phyloP scores from a whole-genome alignment of 192 early-diverging fungal genomes.

The Dimargaris xerosporica region DNA sequence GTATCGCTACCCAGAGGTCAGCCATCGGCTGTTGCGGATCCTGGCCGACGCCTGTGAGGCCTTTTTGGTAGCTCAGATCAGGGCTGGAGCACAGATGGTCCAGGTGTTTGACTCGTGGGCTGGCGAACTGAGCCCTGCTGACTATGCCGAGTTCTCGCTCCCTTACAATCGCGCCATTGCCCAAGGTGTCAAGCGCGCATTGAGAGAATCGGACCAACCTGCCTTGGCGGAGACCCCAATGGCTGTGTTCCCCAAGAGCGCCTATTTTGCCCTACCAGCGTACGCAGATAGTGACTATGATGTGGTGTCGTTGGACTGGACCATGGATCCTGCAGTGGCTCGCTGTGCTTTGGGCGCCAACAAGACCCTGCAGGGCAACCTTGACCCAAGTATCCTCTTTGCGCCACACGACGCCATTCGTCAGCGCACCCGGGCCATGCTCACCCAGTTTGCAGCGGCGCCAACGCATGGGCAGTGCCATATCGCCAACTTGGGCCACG shows the following conservation, averaged over 20 bases:
- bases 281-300: slow-evolving; percentile 60
- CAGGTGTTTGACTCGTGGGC: slow-evolving; percentile 98
- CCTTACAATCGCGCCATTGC: slow-evolving; percentile 84
- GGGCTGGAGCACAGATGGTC: slow-evolving; percentile 91
- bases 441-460: slow-evolving; percentile 57
- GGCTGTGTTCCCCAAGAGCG: slow-evolving; percentile 82
- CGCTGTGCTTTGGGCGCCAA: slow-evolving; percentile 16
- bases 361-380: slow-evolving; percentile 73
- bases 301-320: slow-evolving; percentile 85
- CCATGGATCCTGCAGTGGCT: slow-evolving; percentile 43
- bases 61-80: slow-evolving; percentile 83
- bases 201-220: slow-evolving; percentile 21
- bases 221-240: slow-evolving; percentile 49
- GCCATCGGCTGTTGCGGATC: slow-evolving; percentile 58
- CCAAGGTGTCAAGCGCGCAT: slow-evolving; percentile 44
- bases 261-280: slow-evolving; percentile 70
- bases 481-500: slow-evolving; percentile 95
- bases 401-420: slow-evolving; percentile 59
- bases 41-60: slow-evolving; percentile 73
- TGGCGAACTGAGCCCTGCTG: slow-evolving; percentile 72
- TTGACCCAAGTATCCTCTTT: slow-evolving; percentile 78
- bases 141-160: slow-evolving; percentile 72
- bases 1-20: slow-evolving; percentile 53
- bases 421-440: slow-evolving; percentile 57
- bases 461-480: slow-evolving; percentile 27